These are phyloP conservation scores for Arbutus unedo DNA, from an alignment of 148 eudicot genomes.

Conservation along the genomic window DNA sequence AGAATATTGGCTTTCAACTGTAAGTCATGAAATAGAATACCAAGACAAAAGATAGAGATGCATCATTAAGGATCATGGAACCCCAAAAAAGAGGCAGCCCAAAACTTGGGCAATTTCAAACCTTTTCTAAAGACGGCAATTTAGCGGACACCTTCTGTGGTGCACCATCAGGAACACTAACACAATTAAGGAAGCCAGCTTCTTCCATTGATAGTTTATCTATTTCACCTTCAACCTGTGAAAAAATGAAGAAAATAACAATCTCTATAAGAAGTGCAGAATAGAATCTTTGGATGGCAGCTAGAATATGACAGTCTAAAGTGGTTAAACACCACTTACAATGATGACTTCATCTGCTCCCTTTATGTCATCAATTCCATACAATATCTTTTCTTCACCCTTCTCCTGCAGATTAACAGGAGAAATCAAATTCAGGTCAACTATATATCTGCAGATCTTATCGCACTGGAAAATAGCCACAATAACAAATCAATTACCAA, in stretches of 20 bases:
- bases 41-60: not conserved
- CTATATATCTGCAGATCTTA: not conserved
- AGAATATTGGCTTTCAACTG: not conserved
- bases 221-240: constrained; percentile 57
- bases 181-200: constrained; percentile 45
- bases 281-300: not conserved
- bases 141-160: constrained; percentile 40
- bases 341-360: constrained; percentile 43
- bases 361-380: constrained; percentile 49
- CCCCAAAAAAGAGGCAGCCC: not conserved
- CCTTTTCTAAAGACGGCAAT: constrained; percentile 37
- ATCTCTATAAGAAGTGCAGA: not conserved
- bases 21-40: not conserved
- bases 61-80: not conserved
- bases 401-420: constrained; percentile 29
- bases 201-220: constrained; percentile 58
- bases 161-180: constrained; percentile 61
- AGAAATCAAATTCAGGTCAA: not conserved
- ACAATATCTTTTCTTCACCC: constrained; percentile 36
- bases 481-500: not conserved
- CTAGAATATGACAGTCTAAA: not conserved
- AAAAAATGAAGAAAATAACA: not conserved
- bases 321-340: constrained; percentile 25
- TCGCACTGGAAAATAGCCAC: not conserved
- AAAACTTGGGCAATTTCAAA: not conserved